A percentile compares a stretch with the other conserved stretches of the same genome.
Evolutionary conservation across 1,284 basidiomycete genomes (phyloP).

Genomic region (Meripilus lineatus): DNA sequence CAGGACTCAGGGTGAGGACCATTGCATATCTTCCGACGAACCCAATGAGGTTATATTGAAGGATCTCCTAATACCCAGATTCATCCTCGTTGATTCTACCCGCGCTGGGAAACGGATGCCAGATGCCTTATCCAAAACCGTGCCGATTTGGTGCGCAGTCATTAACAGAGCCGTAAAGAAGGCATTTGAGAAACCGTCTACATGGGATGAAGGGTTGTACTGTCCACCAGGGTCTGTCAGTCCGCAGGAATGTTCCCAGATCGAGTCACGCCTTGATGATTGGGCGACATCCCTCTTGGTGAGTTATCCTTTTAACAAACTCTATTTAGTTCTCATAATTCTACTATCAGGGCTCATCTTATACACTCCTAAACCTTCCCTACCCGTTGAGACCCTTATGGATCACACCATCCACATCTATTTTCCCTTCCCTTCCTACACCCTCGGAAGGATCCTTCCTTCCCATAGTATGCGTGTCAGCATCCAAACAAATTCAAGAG

Average conservation of each 20-base stretch:
- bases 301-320: slow-evolving; percentile 12
- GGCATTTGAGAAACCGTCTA: slow-evolving; percentile 14
- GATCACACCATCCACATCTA: slow-evolving; percentile 53
- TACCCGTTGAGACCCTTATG: slow-evolving; percentile 64
- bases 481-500: slow-evolving; percentile 61
- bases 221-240: slow-evolving; percentile 65
- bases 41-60: neutral
- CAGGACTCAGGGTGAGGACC: slow-evolving; percentile 52
- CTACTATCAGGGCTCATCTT: slow-evolving; percentile 44
- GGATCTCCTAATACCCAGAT: slow-evolving; percentile 34
- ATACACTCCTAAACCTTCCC: slow-evolving; percentile 40
- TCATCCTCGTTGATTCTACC: slow-evolving; percentile 91
- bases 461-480: slow-evolving; percentile 75
- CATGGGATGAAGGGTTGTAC: slow-evolving; percentile 55
- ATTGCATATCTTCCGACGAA: neutral
- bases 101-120: slow-evolving; percentile 92
- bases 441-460: slow-evolving; percentile 34
- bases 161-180: slow-evolving; percentile 68
- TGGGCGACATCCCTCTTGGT: slow-evolving; percentile 68
- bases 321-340: neutral
- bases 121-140: slow-evolving; percentile 91
- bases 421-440: slow-evolving; percentile 35
- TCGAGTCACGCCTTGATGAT: slow-evolving; percentile 51
- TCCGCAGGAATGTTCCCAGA: slow-evolving; percentile 71
- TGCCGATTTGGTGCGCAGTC: slow-evolving; percentile 95